Conservation (phyloP, 306 rosid genomes). For the Carpinus fangiana region DNA sequence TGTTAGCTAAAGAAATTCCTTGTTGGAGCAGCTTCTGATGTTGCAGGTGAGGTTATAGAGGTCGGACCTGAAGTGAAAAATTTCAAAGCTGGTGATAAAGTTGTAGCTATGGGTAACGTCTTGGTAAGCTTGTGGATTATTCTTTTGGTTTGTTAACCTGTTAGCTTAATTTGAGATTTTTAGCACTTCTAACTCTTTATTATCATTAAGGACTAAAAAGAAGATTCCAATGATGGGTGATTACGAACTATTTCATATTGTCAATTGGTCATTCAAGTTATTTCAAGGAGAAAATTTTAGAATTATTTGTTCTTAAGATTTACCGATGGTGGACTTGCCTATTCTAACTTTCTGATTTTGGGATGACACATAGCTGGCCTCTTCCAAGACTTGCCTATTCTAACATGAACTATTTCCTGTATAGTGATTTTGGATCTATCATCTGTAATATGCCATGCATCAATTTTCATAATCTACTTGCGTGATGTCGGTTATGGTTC, state of each 20-base stretch:
- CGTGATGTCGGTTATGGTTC: not conserved
- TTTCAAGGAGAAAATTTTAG: too few relatives aligned
- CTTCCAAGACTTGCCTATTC: not conserved
- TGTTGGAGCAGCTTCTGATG: slow-evolving; percentile 56
- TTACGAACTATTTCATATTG: not conserved
- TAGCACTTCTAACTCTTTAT: not conserved
- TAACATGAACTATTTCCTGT: not conserved
- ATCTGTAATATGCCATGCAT: not conserved
- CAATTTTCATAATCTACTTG: not conserved
- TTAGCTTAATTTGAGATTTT: not conserved
- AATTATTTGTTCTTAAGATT: too few relatives aligned
- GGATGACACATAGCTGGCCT: too few relatives aligned
- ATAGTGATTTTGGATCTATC: too few relatives aligned
- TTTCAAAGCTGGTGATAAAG: slow-evolving; percentile 69
- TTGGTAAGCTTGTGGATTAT: slow-evolving; percentile 37
- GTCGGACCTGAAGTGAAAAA: slow-evolving; percentile 58
- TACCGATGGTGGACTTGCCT: too few relatives aligned
- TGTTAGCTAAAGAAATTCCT: slow-evolving; percentile 9
- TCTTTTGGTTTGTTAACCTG: not conserved
- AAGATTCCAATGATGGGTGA: not conserved
- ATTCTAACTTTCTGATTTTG: too few relatives aligned
- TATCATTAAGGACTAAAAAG: not conserved
- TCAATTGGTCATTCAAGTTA: too few relatives aligned
- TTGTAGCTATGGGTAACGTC: slow-evolving; percentile 38
- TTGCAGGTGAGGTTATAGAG: slow-evolving; percentile 65